These are phyloP conservation scores for Carpinus fangiana DNA, from an alignment of 306 rosid species.

Conservation along the genomic window DNA sequence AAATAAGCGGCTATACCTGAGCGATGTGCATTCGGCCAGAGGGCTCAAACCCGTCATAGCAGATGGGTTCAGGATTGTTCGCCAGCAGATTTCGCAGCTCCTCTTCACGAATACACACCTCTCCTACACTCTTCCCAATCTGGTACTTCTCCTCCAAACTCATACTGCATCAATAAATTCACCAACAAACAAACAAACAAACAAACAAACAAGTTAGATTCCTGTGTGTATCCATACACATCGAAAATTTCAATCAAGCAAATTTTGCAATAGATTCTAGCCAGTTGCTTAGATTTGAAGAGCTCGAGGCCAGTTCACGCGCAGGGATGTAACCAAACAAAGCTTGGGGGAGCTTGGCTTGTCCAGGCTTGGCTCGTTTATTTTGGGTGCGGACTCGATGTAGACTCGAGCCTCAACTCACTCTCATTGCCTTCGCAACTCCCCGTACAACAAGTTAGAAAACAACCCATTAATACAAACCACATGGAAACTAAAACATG, in stretches of 20 bases:
- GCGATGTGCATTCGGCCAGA: conserved; percentile 97
- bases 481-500: background rate
- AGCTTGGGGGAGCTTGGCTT: too few relatives aligned
- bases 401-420: conserved; percentile 18
- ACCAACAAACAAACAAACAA: background rate
- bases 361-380: too few relatives aligned
- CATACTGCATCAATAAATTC: conserved; percentile 30
- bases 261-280: conserved; percentile 10
- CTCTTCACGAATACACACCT: conserved; percentile 83
- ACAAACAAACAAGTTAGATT: background rate
- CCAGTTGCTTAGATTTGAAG: conserved; percentile 36
- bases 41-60: conserved; percentile 95
- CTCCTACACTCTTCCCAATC: conserved; percentile 71
- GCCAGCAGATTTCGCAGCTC: conserved; percentile 68
- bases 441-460: conserved; percentile 43
- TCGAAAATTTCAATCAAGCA: background rate
- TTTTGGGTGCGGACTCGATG: too few relatives aligned
- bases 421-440: conserved; percentile 73
- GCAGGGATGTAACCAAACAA: too few relatives aligned
- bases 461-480: background rate
- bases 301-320: conserved; percentile 14
- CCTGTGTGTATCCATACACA: background rate
- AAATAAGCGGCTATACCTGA: conserved; percentile 46
- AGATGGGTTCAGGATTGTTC: conserved; percentile 68
- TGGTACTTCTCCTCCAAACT: conserved; percentile 53